Conservation (phyloP, 2,329 filamentous ascomycete species). For the Cordyceps farinosa region DNA sequence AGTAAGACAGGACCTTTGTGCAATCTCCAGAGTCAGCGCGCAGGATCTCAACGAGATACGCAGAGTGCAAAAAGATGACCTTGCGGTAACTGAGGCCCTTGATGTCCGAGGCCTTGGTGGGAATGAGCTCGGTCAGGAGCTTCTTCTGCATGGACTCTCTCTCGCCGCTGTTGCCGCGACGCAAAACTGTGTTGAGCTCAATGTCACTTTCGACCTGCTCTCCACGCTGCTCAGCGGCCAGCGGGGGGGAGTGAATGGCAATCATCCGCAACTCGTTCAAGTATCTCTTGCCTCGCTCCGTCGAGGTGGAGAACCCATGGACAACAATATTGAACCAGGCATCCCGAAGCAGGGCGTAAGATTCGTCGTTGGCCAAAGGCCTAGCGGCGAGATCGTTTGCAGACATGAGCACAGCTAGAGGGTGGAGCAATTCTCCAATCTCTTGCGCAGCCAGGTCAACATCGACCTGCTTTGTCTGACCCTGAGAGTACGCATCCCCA, state of each 20-base stretch:
- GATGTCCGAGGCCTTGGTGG: slow-evolving; percentile 73
- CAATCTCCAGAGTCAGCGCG: slow-evolving; percentile 85
- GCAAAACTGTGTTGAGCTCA: slow-evolving; percentile 88
- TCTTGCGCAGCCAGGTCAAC: slow-evolving; percentile 79
- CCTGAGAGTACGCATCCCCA: slow-evolving; percentile 75
- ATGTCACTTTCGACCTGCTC: slow-evolving; percentile 95
- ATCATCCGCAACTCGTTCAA: slow-evolving; percentile 75
- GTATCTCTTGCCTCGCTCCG: slow-evolving; percentile 69
- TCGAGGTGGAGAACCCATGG: slow-evolving; percentile 79
- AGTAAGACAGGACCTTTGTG: slow-evolving; percentile 85
- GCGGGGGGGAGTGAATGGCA: slow-evolving; percentile 79
- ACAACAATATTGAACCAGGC: slow-evolving; percentile 98
- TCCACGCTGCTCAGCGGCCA: slow-evolving; percentile 83
- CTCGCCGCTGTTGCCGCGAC: slow-evolving; percentile 77
- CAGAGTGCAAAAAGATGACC: slow-evolving; percentile 85
- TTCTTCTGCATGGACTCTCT: slow-evolving; percentile 79
- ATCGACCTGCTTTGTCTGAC: slow-evolving; percentile 71
- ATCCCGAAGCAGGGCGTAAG: slow-evolving; percentile 73
- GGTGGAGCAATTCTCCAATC: slow-evolving; percentile 82
- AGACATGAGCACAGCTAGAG: slow-evolving; percentile 81
- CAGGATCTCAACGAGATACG: slow-evolving; percentile 83
- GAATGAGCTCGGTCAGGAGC: slow-evolving; percentile 68
- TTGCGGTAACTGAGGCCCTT: slow-evolving; percentile 82
- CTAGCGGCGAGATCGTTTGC: slow-evolving; percentile 53
- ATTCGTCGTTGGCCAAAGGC: slow-evolving; percentile 59